A percentile compares a stretch with the other conserved stretches of the same genome.
Conservation (phyloP, 768 basidiomycete species). For the Favolaschia claudopus region DNA sequence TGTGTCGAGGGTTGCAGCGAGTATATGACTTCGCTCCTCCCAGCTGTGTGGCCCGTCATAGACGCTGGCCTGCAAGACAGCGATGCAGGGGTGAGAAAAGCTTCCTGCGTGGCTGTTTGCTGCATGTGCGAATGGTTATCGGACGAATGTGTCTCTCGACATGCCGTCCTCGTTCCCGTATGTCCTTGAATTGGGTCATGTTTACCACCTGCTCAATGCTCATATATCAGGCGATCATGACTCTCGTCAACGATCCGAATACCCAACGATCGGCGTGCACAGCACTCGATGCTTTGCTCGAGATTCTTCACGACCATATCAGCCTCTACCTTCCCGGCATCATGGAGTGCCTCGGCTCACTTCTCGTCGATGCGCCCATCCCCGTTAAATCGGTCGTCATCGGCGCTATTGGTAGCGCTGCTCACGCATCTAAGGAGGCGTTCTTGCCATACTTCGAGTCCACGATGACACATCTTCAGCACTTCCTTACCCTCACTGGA, state of each 20-base stretch:
- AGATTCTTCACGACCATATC: slow-evolving; percentile 91
- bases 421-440: slow-evolving; percentile 90
- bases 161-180: slow-evolving; percentile 86
- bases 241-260: slow-evolving; percentile 82
- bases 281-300: slow-evolving; percentile 94
- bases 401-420: slow-evolving; percentile 97
- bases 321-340: slow-evolving; percentile 91
- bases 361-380: slow-evolving; percentile 88
- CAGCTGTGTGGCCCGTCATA: slow-evolving; percentile 92
- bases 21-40: slow-evolving; percentile 94
- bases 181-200: slow-evolving; percentile 34
- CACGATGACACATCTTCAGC: slow-evolving; percentile 87
- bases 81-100: slow-evolving; percentile 89
- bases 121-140: slow-evolving; percentile 98
- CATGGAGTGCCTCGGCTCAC: slow-evolving; percentile 90
- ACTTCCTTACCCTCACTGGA: slow-evolving; percentile 84
- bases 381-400: slow-evolving; percentile 93
- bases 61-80: slow-evolving; percentile 86
- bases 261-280: slow-evolving; percentile 96
- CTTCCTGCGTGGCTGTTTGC: slow-evolving; percentile 94
- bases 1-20: slow-evolving; percentile 98
- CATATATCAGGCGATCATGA: slow-evolving; percentile 79
- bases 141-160: slow-evolving; percentile 88
- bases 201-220: slow-evolving; percentile 5
- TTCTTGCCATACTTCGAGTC: slow-evolving; percentile 95